Conservation (phyloP, 768 basidiomycete species). For the Roridomyces roridus region DNA sequence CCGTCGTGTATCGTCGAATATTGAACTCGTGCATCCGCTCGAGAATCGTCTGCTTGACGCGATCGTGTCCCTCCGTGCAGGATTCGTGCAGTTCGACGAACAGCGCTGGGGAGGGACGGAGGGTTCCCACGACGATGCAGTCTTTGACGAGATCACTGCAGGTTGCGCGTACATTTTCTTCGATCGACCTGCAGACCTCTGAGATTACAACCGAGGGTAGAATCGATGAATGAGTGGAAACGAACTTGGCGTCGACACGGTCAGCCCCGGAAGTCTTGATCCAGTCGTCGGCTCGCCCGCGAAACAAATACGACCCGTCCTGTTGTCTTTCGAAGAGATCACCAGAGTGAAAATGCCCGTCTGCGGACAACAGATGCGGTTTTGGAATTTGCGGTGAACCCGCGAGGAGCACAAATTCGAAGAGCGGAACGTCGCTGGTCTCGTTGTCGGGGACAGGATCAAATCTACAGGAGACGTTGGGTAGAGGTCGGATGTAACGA, state of each 20-base stretch:
- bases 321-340: constrained; percentile 26
- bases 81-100: constrained; percentile 29
- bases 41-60: constrained; percentile 9
- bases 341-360: constrained; percentile 26
- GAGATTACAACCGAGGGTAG: too few relatives aligned
- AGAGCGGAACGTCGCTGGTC: too few relatives aligned
- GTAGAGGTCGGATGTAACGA: constrained; percentile 8
- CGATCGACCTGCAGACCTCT: constrained; percentile 23
- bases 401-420: constrained; percentile 6
- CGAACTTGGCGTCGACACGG: constrained; percentile 27
- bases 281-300: constrained; percentile 29
- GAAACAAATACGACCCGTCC: constrained; percentile 23
- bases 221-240: not conserved
- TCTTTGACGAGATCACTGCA: constrained; percentile 24
- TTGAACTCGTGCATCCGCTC: constrained; percentile 12
- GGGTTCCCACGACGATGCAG: constrained; percentile 27
- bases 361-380: constrained; percentile 12
- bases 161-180: constrained; percentile 22
- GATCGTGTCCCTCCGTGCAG: constrained; percentile 3
- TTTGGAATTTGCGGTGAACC: constrained; percentile 8
- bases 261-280: constrained; percentile 32
- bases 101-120: constrained; percentile 18
- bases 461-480: constrained; percentile 10
- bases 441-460: constrained; percentile 9
- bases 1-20: constrained; percentile 7